Percentiles rank a stretch among this genome's conserved stretches.
phyloP scores from a whole-genome alignment of 1,139 yeast genomes.

The Tardiomyces digboiensis region DNA sequence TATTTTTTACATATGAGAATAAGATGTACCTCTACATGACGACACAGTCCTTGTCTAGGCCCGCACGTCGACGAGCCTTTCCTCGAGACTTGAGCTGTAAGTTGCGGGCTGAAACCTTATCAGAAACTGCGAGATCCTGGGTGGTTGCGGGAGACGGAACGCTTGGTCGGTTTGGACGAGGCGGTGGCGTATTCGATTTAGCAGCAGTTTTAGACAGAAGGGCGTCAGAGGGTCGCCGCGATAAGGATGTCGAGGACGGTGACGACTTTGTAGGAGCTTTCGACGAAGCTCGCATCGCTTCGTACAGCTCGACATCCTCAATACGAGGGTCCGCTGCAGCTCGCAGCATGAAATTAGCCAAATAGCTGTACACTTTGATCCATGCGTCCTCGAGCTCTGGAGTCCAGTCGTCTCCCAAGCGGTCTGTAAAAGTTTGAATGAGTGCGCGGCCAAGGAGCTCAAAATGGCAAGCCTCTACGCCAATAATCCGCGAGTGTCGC shows the following conservation, averaged over 20 bases:
- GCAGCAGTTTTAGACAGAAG: not conserved
- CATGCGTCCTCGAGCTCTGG: slow-evolving; percentile 51
- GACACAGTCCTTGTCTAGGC: slow-evolving; percentile 1
- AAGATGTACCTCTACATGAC: too few relatives aligned
- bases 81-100: too few relatives aligned
- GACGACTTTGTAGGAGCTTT: slow-evolving; percentile 1
- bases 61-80: not conserved
- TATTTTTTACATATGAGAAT: too few relatives aligned
- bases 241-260: too few relatives aligned
- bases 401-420: slow-evolving; percentile 43
- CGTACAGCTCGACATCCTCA: not conserved
- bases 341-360: slow-evolving; percentile 58
- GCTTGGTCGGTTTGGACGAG: not conserved
- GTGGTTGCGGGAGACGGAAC: too few relatives aligned
- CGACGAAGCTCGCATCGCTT: too few relatives aligned
- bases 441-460: slow-evolving; percentile 76
- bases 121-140: too few relatives aligned
- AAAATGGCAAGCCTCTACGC: slow-evolving; percentile 63
- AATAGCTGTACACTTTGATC: slow-evolving; percentile 46
- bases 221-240: too few relatives aligned
- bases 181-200: not conserved
- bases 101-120: too few relatives aligned
- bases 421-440: slow-evolving; percentile 61
- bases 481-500: slow-evolving; percentile 65
- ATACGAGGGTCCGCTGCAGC: slow-evolving; percentile 54